Percentiles rank a stretch among this genome's conserved stretches.
phyloP scores from a whole-genome alignment of 257 asterid genomes.

The Anisodus tanguticus region DNA sequence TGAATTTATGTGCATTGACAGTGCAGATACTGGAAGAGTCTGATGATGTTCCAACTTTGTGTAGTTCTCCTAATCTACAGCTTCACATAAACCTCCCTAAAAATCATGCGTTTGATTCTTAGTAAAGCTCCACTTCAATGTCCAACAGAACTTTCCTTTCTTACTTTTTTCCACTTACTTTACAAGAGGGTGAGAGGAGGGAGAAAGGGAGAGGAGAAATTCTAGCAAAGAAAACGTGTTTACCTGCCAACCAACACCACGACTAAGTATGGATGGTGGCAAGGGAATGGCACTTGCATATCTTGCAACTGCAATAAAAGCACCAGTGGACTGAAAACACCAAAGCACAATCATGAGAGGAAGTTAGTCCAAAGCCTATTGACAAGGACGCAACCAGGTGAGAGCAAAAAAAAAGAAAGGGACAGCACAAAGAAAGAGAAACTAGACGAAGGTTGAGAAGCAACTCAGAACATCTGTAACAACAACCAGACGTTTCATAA shows the following conservation, averaged over 20 bases:
- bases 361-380: not conserved
- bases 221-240: slow-evolving; percentile 11
- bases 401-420: not conserved
- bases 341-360: not conserved
- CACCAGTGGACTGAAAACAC: slow-evolving; percentile 68
- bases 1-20: not conserved
- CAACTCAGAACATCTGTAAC: not conserved
- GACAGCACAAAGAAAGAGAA: slow-evolving; percentile 22
- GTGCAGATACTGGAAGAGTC: not conserved
- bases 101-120: not conserved
- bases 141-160: not conserved
- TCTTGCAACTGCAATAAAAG: slow-evolving; percentile 63
- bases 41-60: not conserved
- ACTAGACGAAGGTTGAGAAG: not conserved
- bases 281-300: slow-evolving; percentile 65
- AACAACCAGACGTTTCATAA: not conserved
- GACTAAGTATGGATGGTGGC: slow-evolving; percentile 83
- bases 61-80: not conserved
- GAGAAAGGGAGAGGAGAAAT: not conserved
- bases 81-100: not conserved
- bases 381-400: not conserved
- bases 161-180: not conserved
- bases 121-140: not conserved
- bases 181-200: not conserved
- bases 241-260: slow-evolving; percentile 99